Percentiles rank a stretch among this genome's conserved stretches.
phyloP scores from a whole-genome alignment of 257 asterid genomes.

The Rauvolfia tetraphylla region DNA sequence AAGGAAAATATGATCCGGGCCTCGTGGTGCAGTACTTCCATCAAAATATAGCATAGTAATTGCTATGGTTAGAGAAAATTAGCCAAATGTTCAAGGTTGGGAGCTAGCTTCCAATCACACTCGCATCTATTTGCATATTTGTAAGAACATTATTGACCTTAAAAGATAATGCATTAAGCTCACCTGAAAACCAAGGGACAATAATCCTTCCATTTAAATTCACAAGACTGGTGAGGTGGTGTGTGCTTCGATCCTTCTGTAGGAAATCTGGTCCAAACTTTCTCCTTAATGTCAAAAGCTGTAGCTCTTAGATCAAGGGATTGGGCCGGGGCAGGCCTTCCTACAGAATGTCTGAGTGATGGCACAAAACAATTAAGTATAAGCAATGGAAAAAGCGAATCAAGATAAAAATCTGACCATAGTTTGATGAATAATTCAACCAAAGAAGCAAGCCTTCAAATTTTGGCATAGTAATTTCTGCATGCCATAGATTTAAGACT shows the following conservation, averaged over 20 bases:
- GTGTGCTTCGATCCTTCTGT: slow-evolving; percentile 85
- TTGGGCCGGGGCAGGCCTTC: slow-evolving; percentile 67
- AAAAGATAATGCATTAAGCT: slow-evolving; percentile 9
- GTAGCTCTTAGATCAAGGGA: slow-evolving; percentile 61
- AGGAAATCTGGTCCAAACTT: slow-evolving; percentile 83
- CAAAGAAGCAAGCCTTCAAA: not conserved
- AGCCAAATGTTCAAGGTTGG: not conserved
- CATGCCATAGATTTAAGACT: too few species aligned
- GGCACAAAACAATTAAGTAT: slow-evolving; percentile 28
- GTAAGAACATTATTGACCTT: not conserved
- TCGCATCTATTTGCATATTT: not conserved
- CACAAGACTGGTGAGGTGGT: slow-evolving; percentile 87
- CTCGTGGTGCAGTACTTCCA: too few species aligned
- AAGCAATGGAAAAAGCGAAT: slow-evolving; percentile 10
- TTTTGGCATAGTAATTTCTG: not conserved
- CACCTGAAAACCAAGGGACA: slow-evolving; percentile 91
- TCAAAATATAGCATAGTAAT: not conserved
- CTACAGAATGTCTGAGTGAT: slow-evolving; percentile 77
- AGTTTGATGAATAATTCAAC: not conserved
- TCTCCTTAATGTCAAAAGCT: slow-evolving; percentile 70
- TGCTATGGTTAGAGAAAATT: not conserved
- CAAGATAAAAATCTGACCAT: not conserved
- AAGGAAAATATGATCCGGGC: too few species aligned
- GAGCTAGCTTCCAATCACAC: not conserved
- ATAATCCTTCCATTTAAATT: slow-evolving; percentile 93